Evolutionary conservation across 768 basidiomycete genomes (phyloP), one percentile per base, ranked within the genome.

Genomic region (Phaeotremella skinneri): DNA sequence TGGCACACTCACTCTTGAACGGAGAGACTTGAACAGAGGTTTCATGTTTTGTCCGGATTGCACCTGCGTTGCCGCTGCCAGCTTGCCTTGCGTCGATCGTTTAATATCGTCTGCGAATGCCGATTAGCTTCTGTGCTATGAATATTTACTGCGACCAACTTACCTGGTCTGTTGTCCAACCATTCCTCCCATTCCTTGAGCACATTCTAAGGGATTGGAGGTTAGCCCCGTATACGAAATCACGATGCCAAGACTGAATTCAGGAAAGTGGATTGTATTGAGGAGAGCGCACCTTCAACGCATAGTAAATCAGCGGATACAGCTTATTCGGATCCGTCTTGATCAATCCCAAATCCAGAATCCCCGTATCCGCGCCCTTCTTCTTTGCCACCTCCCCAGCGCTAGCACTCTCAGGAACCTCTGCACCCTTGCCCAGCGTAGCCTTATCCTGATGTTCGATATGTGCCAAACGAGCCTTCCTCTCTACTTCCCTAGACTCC

Each of bases 31-130:
- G 83, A 98, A 97, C 0, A 99, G 81, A 0, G 96, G 96, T 70
- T 99, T 99, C 29, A 99, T 82, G 73, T 98, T 94, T 68, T 97
- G 89, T 1, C 90, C 94, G 0, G 93, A 93, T 68, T 96, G 92
- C 0, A 90, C 86, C 77, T 97, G 92, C 0, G 90, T 94, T 0
- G 93, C 94, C 1, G 94, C 91, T 1, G 96, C 96, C 7, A 91
- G 78, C 76, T 91, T 96, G 6, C 96, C 96, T 70, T 93, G 91
- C 0, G 85, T 87, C 1, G 92, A 87, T 14, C 85, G 87, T 73
- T 92, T 92, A 60, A 99, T 79, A 49, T 86, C 81, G 26, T 97
- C 93, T 90, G 65, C 2, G 16, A 26, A 21, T 16, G 1, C 29
- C 25, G 43, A 47, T 53, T 52, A 63, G 63, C 26, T 34, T 26